phyloP scores from a whole-genome alignment of 2,329 filamentous ascomycete species.

The Ophiostoma ips region DNA sequence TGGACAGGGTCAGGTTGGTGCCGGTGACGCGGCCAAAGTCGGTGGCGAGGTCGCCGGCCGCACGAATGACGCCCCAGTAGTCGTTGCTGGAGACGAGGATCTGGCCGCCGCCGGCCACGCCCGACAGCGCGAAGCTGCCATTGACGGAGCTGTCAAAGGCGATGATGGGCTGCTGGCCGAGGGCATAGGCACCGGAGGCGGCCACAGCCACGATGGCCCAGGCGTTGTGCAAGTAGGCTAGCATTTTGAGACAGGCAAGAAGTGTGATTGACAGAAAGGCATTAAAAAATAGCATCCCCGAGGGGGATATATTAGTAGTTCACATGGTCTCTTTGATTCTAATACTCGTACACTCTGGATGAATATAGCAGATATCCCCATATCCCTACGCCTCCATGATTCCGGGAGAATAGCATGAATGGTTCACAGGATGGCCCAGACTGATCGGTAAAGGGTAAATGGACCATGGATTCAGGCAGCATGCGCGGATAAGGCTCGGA shows the following conservation, averaged over 20 bases:
- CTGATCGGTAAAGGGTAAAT: no score
- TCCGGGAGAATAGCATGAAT: no score
- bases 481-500: no score
- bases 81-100: conserved; percentile 45
- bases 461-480: no score
- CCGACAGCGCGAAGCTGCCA: conserved; percentile 23
- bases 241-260: no score
- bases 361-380: no score
- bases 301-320: not conserved
- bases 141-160: conserved; percentile 21
- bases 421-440: no score
- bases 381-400: no score
- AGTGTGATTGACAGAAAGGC: not conserved
- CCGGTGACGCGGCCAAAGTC: conserved; percentile 63
- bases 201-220: not conserved
- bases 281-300: no score
- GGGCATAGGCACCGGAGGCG: conserved; percentile 19
- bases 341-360: no score
- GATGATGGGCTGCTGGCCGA: conserved; percentile 37
- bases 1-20: conserved; percentile 45
- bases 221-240: not conserved
- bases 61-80: conserved; percentile 54
- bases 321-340: no score
- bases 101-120: conserved; percentile 24
- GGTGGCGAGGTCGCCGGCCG: conserved; percentile 49